Evolutionary conservation across 2,329 filamentous ascomycete species (phyloP).

Genomic region (Trichoderma sp.): DNA sequence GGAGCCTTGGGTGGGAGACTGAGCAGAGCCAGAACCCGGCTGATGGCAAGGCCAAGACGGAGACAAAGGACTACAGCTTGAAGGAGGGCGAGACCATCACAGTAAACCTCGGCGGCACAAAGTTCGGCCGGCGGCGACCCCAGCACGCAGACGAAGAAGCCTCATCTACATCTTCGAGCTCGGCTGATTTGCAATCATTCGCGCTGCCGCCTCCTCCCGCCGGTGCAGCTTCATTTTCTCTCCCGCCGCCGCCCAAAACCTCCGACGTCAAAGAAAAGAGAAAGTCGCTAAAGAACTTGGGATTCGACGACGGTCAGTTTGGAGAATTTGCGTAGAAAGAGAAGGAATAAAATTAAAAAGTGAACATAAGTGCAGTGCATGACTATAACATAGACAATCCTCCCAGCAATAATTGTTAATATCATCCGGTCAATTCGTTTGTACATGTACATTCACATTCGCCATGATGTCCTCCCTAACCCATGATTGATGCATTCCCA

Average conservation of each 20-base stretch:
- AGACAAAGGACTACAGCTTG: constrained; percentile 69
- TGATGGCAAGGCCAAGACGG: constrained; percentile 37
- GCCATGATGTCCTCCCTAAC: neutral
- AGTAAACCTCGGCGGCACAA: constrained; percentile 64
- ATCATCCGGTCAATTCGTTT: neutral
- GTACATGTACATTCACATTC: neutral
- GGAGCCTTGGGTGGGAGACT: constrained; percentile 61
- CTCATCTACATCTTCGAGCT: constrained; percentile 20
- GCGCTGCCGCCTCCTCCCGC: constrained; percentile 70
- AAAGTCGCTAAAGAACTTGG: constrained; percentile 61
- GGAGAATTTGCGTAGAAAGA: constrained; percentile 66
- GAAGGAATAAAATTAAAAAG: neutral
- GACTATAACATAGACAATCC: constrained; percentile 9
- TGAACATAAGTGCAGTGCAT: constrained; percentile 12
- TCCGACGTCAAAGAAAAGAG: constrained; percentile 60
- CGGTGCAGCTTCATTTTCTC: constrained; percentile 39
- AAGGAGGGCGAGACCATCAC: constrained; percentile 90
- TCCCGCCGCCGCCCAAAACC: constrained; percentile 66
- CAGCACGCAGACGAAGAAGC: constrained; percentile 24
- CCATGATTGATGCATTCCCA: neutral
- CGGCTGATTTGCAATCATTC: constrained; percentile 53
- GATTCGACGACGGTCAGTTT: constrained; percentile 86
- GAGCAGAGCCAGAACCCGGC: constrained; percentile 34
- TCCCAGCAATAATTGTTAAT: constrained; percentile 17
- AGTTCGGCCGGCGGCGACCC: constrained; percentile 49